Evolutionary conservation across 495 filamentous ascomycete genomes (phyloP).

Genomic region (Lentithecium fluviatile): DNA sequence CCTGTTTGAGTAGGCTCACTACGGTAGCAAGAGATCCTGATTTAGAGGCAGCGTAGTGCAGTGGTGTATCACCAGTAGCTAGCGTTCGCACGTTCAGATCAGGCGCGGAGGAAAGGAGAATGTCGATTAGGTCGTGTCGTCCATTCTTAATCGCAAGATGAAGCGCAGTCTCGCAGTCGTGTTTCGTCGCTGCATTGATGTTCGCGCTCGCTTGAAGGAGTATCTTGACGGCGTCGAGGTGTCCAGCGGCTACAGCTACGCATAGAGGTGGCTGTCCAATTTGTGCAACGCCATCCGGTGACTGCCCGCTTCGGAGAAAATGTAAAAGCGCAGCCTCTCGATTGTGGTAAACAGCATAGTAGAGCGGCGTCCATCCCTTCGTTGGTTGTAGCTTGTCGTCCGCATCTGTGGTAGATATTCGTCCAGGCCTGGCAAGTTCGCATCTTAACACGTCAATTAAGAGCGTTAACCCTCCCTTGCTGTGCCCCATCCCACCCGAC

Average conservation of each 20-base stretch:
- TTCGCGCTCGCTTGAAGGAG: conserved; percentile 21
- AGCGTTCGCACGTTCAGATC: conserved; percentile 17
- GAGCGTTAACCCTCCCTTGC: conserved; percentile 15
- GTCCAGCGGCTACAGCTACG: conserved; percentile 17
- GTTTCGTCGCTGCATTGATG: conserved; percentile 10
- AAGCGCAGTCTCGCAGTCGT: conserved; percentile 23
- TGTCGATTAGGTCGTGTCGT: conserved; percentile 17
- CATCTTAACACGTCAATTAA: conserved; percentile 28
- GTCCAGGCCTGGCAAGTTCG: conserved; percentile 17
- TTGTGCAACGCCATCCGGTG: conserved; percentile 13
- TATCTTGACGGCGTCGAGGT: conserved; percentile 13
- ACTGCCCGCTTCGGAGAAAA: conserved; percentile 21
- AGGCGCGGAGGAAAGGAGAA: conserved; percentile 15
- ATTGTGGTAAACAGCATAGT: conserved; percentile 21
- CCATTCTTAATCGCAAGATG: conserved; percentile 26
- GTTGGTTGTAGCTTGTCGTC: not conserved
- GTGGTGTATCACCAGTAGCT: conserved; percentile 21
- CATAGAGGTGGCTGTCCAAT: conserved; percentile 12
- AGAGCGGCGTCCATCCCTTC: conserved; percentile 26
- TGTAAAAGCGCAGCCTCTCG: conserved; percentile 29
- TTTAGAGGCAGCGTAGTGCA: conserved; percentile 27
- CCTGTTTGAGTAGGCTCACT: conserved; percentile 12
- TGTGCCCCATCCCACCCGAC: conserved; percentile 14
- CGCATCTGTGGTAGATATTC: not conserved
- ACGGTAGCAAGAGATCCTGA: conserved; percentile 21